These are phyloP conservation scores for Macrotyloma uniflorum DNA, from an alignment of 306 rosid genomes.

Conservation along the genomic window DNA sequence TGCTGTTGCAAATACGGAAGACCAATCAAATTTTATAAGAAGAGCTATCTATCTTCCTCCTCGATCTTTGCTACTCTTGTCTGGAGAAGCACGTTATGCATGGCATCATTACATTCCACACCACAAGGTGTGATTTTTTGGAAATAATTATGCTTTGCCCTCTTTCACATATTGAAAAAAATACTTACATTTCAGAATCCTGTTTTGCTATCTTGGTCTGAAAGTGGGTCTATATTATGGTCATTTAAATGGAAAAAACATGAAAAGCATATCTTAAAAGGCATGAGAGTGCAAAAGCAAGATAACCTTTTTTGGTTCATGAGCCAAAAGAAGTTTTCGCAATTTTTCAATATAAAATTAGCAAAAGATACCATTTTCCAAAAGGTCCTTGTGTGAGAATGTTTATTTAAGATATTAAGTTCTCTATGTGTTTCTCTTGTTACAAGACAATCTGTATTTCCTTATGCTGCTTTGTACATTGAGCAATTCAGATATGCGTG, in stretches of 20 bases:
- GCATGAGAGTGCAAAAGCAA: not conserved
- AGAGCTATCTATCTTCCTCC: constrained; percentile 80
- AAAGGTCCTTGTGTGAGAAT: constrained; percentile 1
- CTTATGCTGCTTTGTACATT: not conserved
- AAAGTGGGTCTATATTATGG: not conserved
- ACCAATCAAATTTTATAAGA: constrained; percentile 58
- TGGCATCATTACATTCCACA: constrained; percentile 96
- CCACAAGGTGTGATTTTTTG: constrained; percentile 63
- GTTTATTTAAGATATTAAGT: not conserved
- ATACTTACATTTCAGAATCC: constrained; percentile 16
- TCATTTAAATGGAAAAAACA: not conserved
- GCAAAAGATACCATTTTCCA: not conserved
- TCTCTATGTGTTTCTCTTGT: not conserved
- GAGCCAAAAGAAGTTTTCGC: not conserved
- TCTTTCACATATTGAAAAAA: not conserved
- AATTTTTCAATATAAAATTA: not conserved
- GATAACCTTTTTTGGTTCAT: not conserved
- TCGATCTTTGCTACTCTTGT: constrained; percentile 74
- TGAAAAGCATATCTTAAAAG: not conserved
- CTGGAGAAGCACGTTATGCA: constrained; percentile 90
- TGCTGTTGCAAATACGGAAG: constrained; percentile 43
- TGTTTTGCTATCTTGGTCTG: not conserved
- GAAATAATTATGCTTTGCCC: not conserved
- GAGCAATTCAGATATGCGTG: not conserved
- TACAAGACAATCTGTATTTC: not conserved